A percentile compares a stretch with the other conserved stretches of the same genome.
Evolutionary conservation across 129 eudicot genomes (phyloP).

Genomic region (Flaveria brownii): DNA sequence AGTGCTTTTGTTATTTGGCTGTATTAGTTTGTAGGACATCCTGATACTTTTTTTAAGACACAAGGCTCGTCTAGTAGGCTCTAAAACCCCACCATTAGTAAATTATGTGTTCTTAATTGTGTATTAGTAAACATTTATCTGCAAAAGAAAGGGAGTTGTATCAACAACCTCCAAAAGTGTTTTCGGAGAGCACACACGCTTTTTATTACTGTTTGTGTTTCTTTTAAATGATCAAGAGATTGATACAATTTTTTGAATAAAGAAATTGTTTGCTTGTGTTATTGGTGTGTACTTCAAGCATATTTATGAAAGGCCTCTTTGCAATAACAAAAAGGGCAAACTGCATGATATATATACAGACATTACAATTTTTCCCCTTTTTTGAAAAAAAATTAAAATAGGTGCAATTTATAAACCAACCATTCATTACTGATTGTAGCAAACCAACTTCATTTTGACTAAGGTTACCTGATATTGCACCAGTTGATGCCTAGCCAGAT

Average conservation of each 20-base stretch:
- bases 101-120: slow-evolving; percentile 3
- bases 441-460: neutral
- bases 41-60: neutral
- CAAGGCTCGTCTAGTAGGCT: slow-evolving; percentile 18
- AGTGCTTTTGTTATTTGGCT: slow-evolving; percentile 11
- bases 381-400: neutral
- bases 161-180: neutral
- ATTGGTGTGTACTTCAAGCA: slow-evolving; percentile 18
- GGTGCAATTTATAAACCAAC: neutral
- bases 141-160: neutral
- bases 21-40: slow-evolving; percentile 20
- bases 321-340: slow-evolving; percentile 4
- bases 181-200: neutral
- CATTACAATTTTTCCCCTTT: neutral
- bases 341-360: neutral
- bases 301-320: neutral
- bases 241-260: slow-evolving; percentile 2
- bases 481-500: neutral
- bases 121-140: slow-evolving; percentile 17
- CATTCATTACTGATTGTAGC: neutral
- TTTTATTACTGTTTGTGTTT: neutral
- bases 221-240: neutral
- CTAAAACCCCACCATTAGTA: slow-evolving; percentile 23
- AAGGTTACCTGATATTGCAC: neutral
- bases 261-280: neutral